Evolutionary conservation across 179 eudicot species (phyloP), one percentile per base, ranked within the genome.

Genomic region (Silene coronaria): DNA sequence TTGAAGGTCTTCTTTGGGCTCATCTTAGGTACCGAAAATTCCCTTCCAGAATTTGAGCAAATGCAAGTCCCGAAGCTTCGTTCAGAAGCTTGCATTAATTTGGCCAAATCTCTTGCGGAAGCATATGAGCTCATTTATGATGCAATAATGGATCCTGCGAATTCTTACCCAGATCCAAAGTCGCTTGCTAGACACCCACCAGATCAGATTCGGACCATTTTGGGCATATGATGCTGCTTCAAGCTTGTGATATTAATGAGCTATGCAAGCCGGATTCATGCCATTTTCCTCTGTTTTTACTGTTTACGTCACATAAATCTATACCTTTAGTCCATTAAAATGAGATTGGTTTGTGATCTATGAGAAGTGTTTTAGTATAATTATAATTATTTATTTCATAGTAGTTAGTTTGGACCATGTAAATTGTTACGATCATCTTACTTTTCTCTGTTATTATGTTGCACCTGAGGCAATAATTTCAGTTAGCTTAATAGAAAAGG

Each of bases 151-250:
- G 91, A 95, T 75, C 93, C 96, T 0, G 81, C 80, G 70, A 95
- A 95, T 76, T 72, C 76, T 14, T 95, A 91, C 73, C 89, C 93
- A 0, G 97, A 95, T 82, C 97, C 99, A 2, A 93, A 89, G 86
- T 88, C 97, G 3, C 81, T 95, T 62, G 97, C 99, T 4, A 88
- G 99, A 82, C 99, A 95, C 84, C 97, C 97, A 8, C 99, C 99
- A 2, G 90, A 86, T 82, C 97, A 92, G 82, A 93, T 95, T 81
- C 84, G 97, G 82, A 93, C 99, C 79, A 95, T 95, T 83, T 88
- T 95, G 85, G 99, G 99, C 60, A 95, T 95, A 70, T 92, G 84
- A 91, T 36, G 14, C 36, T 71, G 13, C 17, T 73, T 72, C 10
- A 38, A 14, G 3, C 46, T 74, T 32, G 19, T 28, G 45, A 34